Conservation (phyloP, 305 asterid genomes). For the Monarda citriodora region DNA sequence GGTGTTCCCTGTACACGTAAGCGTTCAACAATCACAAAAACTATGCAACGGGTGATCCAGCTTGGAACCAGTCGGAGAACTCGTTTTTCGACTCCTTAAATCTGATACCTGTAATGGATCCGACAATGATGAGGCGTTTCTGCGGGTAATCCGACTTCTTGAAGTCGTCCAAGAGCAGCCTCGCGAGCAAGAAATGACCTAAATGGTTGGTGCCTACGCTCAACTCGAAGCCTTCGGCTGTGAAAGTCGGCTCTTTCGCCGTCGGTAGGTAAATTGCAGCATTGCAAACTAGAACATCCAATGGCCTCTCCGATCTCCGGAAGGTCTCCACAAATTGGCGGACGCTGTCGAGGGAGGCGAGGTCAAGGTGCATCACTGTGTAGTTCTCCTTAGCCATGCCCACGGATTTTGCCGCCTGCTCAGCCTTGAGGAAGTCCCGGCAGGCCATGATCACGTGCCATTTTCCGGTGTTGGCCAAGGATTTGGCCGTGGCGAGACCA, state of each 20-base stretch:
- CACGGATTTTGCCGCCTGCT: conserved; percentile 75
- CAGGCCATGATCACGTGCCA: conserved; percentile 98
- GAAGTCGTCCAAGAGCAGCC: conserved; percentile 82
- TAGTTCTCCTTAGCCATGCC: conserved; percentile 85
- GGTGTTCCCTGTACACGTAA: conserved; percentile 68
- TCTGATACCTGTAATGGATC: conserved; percentile 87
- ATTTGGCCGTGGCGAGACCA: conserved; percentile 94
- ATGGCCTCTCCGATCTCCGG: conserved; percentile 69
- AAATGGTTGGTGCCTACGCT: conserved; percentile 95
- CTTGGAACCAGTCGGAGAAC: neutral
- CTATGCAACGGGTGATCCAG: too few species aligned
- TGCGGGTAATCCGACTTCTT: conserved; percentile 69
- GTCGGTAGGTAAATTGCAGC: conserved; percentile 95
- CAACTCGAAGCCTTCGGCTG: conserved; percentile 92
- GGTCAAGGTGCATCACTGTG: conserved; percentile 91
- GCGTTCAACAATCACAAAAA: neutral
- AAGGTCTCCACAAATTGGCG: conserved; percentile 87
- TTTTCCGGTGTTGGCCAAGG: conserved; percentile 90
- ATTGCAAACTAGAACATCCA: conserved; percentile 89
- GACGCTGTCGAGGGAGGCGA: conserved; percentile 92
- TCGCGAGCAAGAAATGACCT: conserved; percentile 83
- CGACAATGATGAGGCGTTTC: conserved; percentile 88
- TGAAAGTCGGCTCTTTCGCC: conserved; percentile 85
- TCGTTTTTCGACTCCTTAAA: neutral
- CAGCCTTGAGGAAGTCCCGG: conserved; percentile 93